Evolutionary conservation across 345 rosid genomes (phyloP), one percentile per base, ranked within the genome.

Genomic region (Gynandropsis gynandra): DNA sequence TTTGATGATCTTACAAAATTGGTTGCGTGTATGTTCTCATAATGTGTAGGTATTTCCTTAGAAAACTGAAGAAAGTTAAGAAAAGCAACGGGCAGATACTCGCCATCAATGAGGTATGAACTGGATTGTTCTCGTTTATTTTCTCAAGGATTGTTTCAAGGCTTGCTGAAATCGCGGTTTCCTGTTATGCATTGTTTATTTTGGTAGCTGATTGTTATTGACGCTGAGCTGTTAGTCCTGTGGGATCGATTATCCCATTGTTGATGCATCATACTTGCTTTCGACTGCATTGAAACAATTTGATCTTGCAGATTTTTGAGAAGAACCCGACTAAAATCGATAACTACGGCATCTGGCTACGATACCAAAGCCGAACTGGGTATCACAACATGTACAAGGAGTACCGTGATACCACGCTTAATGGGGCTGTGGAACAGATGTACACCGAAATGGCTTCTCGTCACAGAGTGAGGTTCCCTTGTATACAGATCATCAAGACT

Each of bases 371-470:
- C 48, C 55, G 82, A 47, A 80, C 82, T 0, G 80, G 86, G 9
- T 80, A 80, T 43, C 78, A 74, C 55, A 74, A 74, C 65, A 74
- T 74, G 75, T 70, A 74, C 72, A 74, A 74, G 68, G 78, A 80
- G 46, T 80, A 62, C 60, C 56, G 80, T 7, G 86, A 80, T 52
- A 74, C 82, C 13, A 77, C 82, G 0, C 64, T 80, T 12, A 77
- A 80, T 29, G 86, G 86, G 9, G 75, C 74, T 8, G 82, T 80
- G 9, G 86, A 80, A 41, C 82, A 80, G 55, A 80, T 80, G 80
- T 77, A 80, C 76, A 77, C 47, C 14, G 86, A 80, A 74, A 77
- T 80, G 86, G 82, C 86, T 19, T 80, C 82, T 58, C 76, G 86
- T 2, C 82, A 80, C 42, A 67, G 82, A 27, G 86, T 77, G 38